Conservation (phyloP, 768 basidiomycete genomes). For the Phanerodontia chrysosporium region DNA sequence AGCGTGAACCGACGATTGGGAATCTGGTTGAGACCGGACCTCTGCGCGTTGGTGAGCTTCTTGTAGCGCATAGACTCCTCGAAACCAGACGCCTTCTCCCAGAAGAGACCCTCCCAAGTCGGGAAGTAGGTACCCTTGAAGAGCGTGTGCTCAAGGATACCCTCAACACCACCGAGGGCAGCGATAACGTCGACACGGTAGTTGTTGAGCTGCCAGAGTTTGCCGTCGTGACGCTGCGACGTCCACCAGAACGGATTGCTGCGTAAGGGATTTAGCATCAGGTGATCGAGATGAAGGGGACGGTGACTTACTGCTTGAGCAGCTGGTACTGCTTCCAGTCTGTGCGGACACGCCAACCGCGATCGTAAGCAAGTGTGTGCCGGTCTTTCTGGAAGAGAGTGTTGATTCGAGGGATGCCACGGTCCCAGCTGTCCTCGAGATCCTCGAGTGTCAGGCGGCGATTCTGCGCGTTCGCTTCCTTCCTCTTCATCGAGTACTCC, state of each 20-base stretch:
- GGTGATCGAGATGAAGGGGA: slow-evolving; percentile 1
- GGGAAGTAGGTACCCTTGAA: slow-evolving; percentile 99
- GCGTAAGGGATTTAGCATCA: slow-evolving; percentile 8
- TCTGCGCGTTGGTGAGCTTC: slow-evolving; percentile 96
- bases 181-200: slow-evolving; percentile 99
- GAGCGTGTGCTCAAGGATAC: slow-evolving; percentile 92
- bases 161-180: slow-evolving; percentile 94
- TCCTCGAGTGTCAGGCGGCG: slow-evolving; percentile 95
- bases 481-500: slow-evolving; percentile 98
- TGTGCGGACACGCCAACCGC: slow-evolving; percentile 96
- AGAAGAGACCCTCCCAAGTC: slow-evolving; percentile 97
- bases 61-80: slow-evolving; percentile 96
- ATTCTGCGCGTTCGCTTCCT: slow-evolving; percentile 99
- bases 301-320: slow-evolving; percentile 69
- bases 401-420: slow-evolving; percentile 97
- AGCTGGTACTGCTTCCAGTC: slow-evolving; percentile 98
- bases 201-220: slow-evolving; percentile 96
- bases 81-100: slow-evolving; percentile 97
- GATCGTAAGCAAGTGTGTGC: slow-evolving; percentile 95
- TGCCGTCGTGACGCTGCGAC: slow-evolving; percentile 92
- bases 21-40: slow-evolving; percentile 96
- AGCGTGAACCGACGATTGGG: slow-evolving; percentile 98
- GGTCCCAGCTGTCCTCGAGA: slow-evolving; percentile 97
- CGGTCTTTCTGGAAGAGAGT: slow-evolving; percentile 98
- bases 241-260: slow-evolving; percentile 99